Evolutionary conservation across 2,329 filamentous ascomycete species (phyloP).

Genomic region (Bipolaris cookei): DNA sequence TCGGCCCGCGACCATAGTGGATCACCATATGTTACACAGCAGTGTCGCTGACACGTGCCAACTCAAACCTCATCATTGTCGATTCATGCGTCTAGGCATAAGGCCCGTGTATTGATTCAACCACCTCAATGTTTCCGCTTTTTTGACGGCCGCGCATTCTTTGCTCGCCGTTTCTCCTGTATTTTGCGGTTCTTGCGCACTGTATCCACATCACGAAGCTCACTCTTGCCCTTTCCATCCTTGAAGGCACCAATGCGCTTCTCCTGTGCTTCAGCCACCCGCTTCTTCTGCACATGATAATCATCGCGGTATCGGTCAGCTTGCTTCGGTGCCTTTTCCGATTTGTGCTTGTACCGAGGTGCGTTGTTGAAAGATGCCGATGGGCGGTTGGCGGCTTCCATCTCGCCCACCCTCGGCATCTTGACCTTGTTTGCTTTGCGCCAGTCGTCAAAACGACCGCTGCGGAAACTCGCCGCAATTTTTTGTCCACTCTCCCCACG

Average conservation of each 20-base stretch:
- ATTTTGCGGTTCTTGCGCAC: slow-evolving; percentile 82
- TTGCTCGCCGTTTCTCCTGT: slow-evolving; percentile 77
- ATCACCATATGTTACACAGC: not conserved
- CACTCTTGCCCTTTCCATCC: slow-evolving; percentile 74
- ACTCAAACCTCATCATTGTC: slow-evolving; percentile 5
- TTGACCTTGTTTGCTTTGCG: slow-evolving; percentile 82
- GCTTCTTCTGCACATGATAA: slow-evolving; percentile 88
- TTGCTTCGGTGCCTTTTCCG: slow-evolving; percentile 86
- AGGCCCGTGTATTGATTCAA: slow-evolving; percentile 19
- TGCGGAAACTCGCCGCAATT: slow-evolving; percentile 92
- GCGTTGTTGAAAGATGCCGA: slow-evolving; percentile 41
- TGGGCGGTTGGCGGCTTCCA: slow-evolving; percentile 60
- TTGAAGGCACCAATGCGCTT: slow-evolving; percentile 77
- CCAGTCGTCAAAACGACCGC: slow-evolving; percentile 93
- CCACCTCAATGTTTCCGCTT: slow-evolving; percentile 57
- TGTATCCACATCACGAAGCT: slow-evolving; percentile 82
- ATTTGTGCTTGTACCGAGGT: slow-evolving; percentile 81
- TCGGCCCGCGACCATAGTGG: slow-evolving; percentile 8
- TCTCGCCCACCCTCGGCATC: slow-evolving; percentile 82
- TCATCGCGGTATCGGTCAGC: slow-evolving; percentile 93
- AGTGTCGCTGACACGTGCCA: slow-evolving; percentile 4
- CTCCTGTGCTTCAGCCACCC: slow-evolving; percentile 84
- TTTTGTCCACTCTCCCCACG: slow-evolving; percentile 92
- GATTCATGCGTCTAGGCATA: slow-evolving; percentile 11
- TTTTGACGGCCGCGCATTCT: slow-evolving; percentile 83